phyloP scores from a whole-genome alignment of 2,329 filamentous ascomycete species.

The Oidium heveae region DNA sequence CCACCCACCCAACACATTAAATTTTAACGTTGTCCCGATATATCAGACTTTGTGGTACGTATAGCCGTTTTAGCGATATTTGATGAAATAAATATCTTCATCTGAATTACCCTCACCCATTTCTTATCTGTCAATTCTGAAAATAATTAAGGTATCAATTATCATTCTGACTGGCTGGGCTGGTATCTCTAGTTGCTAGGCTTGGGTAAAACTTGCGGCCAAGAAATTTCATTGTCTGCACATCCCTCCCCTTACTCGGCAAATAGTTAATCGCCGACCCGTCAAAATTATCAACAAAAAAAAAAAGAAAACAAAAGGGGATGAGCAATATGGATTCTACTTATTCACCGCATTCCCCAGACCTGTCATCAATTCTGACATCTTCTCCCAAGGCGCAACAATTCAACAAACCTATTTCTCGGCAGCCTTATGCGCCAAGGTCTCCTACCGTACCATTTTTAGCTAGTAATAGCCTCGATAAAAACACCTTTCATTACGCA shows the following conservation, averaged over 20 bases:
- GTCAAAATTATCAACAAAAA: neutral
- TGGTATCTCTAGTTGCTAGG: no score
- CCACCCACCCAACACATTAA: no score
- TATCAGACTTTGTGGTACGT: no score
- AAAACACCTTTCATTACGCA: neutral
- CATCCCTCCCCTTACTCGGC: neutral
- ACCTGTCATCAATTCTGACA: neutral
- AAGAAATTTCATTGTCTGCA: neutral
- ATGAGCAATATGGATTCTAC: neutral
- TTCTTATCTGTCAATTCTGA: no score
- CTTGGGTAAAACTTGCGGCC: neutral
- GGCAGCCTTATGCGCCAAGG: neutral
- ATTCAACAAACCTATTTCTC: neutral
- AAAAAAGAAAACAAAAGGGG: neutral
- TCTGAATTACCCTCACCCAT: no score
- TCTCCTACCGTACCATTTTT: neutral
- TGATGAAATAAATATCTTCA: no score
- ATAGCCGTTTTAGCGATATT: no score
- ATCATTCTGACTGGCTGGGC: no score
- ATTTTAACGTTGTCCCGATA: no score
- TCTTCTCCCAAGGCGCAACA: neutral
- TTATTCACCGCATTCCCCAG: neutral
- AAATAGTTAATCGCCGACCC: neutral
- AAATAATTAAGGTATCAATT: no score
- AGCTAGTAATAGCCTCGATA: neutral